phyloP scores from a whole-genome alignment of 345 rosid genomes.

The Eucalyptus sideroxylon region DNA sequence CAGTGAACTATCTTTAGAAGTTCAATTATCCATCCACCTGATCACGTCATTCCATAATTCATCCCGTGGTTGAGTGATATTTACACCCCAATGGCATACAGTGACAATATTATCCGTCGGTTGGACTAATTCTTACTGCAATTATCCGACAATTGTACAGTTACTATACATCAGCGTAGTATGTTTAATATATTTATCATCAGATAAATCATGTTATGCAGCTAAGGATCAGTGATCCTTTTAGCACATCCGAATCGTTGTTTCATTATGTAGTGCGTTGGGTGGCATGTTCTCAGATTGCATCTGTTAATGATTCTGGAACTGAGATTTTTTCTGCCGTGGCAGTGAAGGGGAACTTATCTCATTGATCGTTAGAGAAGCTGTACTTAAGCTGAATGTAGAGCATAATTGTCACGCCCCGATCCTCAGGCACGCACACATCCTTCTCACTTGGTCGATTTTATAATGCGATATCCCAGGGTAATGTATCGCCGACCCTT shows the following conservation, averaged over 20 bases:
- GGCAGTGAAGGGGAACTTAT: not conserved
- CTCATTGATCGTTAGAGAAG: fast-evolving
- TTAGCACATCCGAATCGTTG: too few relatives aligned
- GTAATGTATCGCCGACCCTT: too few relatives aligned
- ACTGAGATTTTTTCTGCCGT: not conserved
- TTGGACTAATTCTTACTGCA: not conserved
- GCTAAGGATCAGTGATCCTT: too few relatives aligned
- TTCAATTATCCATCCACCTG: not conserved
- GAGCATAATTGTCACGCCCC: too few relatives aligned
- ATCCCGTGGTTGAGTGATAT: not conserved
- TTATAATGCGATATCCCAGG: too few relatives aligned
- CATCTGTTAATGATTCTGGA: not conserved
- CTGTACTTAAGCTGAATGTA: not conserved
- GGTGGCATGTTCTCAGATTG: not conserved
- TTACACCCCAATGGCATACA: not conserved
- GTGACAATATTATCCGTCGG: not conserved
- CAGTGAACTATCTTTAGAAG: not conserved
- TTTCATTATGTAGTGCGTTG: too few relatives aligned
- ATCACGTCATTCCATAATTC: not conserved
- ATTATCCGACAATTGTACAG: not conserved
- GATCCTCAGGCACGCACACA: too few relatives aligned
- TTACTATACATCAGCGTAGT: too few relatives aligned
- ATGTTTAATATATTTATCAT: too few relatives aligned
- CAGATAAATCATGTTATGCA: too few relatives aligned
- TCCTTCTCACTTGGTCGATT: too few relatives aligned